Evolutionary conservation across 495 filamentous ascomycete genomes (phyloP), one percentile per base, ranked within the genome.

Genomic region (Glonium stellatum): DNA sequence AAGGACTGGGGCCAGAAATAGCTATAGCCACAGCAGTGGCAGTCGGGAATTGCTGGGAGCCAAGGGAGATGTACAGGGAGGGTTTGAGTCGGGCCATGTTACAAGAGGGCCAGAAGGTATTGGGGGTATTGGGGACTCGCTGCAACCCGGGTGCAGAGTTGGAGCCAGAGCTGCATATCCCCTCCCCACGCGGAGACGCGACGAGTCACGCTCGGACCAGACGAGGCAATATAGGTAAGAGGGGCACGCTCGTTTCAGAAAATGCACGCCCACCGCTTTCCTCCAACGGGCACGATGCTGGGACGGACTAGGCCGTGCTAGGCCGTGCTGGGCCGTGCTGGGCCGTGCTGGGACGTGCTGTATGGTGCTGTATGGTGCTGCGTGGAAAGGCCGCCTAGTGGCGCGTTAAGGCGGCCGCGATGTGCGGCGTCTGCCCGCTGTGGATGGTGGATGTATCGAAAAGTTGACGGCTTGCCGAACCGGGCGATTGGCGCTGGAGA

Each of bases 1-100:
- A 27, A 34, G 54, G 23, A 54, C 21, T 42, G 51, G 50, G 49
- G 64, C 64, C 57, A 57, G 60, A 25, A 67, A 67, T 57, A 57
- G 60, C 13, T 63, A 31, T 66, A 62, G 54, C 59, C 62, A 36
- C 58, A 60, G 27, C 1, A 23, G 35, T 18, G 31, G 19, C 13
- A 39, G 48, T 44, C 39, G 39, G 39, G 39, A 44, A 44, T 44
- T 44, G 39, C 39, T 44, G 39, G 36, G 13, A 44, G 39, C 39
- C 39, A 44, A 44, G 39, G 36, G 39, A 15, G 1, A 18, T 44
- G 39, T 44, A 44, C 39, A 18, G 39, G 39, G 39, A 44, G 4
- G 12, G 4, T 44, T 44, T 18, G 39, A 44, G 39, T 44, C 39
- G 39, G 13, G 12, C 39, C 39, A 44, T 44, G 39, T 44, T 11